Evolutionary conservation across 75 land plant genomes (phyloP).

Genomic region (Ceratopteris richardii): DNA sequence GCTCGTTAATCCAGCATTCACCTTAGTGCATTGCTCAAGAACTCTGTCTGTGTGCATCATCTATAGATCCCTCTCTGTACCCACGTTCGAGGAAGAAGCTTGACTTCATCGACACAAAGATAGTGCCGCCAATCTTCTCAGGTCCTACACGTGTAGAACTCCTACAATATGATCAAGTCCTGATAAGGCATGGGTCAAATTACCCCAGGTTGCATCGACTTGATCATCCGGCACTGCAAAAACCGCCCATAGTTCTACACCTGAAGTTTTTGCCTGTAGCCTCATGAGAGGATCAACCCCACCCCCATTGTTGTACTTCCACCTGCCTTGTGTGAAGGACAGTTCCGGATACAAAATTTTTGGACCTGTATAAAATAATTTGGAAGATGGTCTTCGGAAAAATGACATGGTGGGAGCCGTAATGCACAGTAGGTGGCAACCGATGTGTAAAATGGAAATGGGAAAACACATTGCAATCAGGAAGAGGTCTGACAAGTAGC

Average conservation of each 20-base stretch:
- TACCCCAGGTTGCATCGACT: slow-evolving; percentile 78
- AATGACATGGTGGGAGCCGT: slow-evolving; percentile 70
- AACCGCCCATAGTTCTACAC: slow-evolving; percentile 89
- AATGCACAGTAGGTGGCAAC: slow-evolving; percentile 24
- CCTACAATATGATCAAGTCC: no score
- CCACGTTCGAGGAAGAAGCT: no score
- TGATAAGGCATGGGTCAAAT: slow-evolving; percentile 91
- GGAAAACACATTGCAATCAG: slow-evolving; percentile 81
- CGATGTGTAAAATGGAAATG: slow-evolving; percentile 69
- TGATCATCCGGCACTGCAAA: slow-evolving; percentile 54
- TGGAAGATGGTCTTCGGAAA: slow-evolving; percentile 93
- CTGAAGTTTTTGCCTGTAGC: slow-evolving; percentile 80
- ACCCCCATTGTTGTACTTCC: slow-evolving; percentile 93
- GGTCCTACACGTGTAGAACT: no score
- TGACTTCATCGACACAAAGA: no score
- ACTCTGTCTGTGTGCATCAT: no score
- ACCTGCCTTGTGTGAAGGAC: slow-evolving; percentile 96
- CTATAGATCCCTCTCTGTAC: no score
- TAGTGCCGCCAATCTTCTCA: no score
- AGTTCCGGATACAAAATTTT: slow-evolving; percentile 70
- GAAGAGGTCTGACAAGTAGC: slow-evolving; percentile 64
- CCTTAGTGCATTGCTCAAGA: no score
- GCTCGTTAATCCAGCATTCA: no score
- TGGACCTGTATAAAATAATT: slow-evolving; percentile 70
- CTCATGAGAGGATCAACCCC: slow-evolving; percentile 71